phyloP scores from a whole-genome alignment of 768 basidiomycete species.

The Chlorophyllum brunneum region DNA sequence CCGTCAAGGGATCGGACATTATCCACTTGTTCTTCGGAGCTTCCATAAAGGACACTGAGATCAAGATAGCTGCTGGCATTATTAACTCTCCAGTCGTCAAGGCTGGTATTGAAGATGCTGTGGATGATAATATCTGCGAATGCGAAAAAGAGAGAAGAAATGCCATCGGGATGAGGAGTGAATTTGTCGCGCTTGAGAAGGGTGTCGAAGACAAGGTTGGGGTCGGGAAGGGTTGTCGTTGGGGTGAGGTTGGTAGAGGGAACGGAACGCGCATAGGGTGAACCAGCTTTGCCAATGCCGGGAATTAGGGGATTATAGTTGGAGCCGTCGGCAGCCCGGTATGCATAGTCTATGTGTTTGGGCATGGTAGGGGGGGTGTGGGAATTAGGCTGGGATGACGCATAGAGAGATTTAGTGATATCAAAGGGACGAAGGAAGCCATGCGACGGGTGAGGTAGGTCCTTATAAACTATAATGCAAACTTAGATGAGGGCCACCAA shows the following conservation, averaged over 20 bases:
- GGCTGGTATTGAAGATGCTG: conserved; percentile 60
- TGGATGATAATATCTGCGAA: conserved; percentile 79
- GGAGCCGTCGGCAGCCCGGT: conserved; percentile 57
- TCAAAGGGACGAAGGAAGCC: conserved; percentile 36
- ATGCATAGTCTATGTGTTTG: conserved; percentile 39
- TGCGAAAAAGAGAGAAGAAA: conserved; percentile 73
- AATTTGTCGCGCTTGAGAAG: conserved; percentile 54
- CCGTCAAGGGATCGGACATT: conserved; percentile 60
- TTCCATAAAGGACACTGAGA: conserved; percentile 71
- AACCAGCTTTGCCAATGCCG: conserved; percentile 52
- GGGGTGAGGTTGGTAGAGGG: conserved; percentile 42
- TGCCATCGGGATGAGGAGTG: conserved; percentile 57
- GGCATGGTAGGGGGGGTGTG: neutral
- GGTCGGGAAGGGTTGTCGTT: conserved; percentile 51
- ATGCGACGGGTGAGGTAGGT: conserved; percentile 72
- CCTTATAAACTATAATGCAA: conserved; percentile 58
- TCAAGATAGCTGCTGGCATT: conserved; percentile 73
- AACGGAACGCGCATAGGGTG: conserved; percentile 68
- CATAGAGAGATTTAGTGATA: neutral
- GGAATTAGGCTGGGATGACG: neutral
- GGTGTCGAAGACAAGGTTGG: conserved; percentile 67
- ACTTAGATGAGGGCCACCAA: conserved; percentile 13
- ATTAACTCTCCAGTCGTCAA: conserved; percentile 49
- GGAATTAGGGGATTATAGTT: conserved; percentile 55
- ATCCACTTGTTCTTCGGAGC: conserved; percentile 40